Conservation (phyloP, 2,329 filamentous ascomycete species). For the Fusarium sp. region DNA sequence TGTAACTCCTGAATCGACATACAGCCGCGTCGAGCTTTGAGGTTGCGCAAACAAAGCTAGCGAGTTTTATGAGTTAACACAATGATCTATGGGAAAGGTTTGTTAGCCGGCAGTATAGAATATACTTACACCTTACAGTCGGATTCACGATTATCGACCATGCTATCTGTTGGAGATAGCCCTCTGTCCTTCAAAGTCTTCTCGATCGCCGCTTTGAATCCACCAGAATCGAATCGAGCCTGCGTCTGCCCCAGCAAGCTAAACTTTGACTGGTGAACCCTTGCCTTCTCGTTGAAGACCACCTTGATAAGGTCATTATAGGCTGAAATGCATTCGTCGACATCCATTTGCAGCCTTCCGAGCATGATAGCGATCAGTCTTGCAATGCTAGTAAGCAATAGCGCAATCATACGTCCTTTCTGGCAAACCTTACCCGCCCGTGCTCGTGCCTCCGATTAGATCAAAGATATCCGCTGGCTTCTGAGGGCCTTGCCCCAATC, state of each 20-base stretch:
- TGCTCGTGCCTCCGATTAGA: slow-evolving; percentile 1
- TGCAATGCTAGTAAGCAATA: not conserved
- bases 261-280: not conserved
- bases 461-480: slow-evolving; percentile 7
- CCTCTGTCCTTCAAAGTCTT: not conserved
- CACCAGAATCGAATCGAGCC: not conserved
- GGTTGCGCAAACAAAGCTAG: not conserved
- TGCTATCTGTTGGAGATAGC: rapidly evolving
- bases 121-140: not conserved
- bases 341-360: not conserved
- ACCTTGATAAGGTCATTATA: not conserved
- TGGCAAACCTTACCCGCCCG: not conserved
- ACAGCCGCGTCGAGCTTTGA: not conserved
- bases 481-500: rapidly evolving
- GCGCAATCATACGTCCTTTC: rapidly evolving
- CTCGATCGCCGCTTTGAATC: not conserved
- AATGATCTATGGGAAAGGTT: not conserved
- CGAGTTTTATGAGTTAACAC: too few relatives aligned
- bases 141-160: not conserved
- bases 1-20: not conserved
- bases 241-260: not conserved
- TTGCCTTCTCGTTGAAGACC: not conserved
- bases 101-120: too few relatives aligned
- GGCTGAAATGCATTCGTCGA: not conserved
- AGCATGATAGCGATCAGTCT: slow-evolving; percentile 14